Evolutionary conservation across 1,284 basidiomycete species (phyloP).

Genomic region (Cystobasidiaceae sp.): DNA sequence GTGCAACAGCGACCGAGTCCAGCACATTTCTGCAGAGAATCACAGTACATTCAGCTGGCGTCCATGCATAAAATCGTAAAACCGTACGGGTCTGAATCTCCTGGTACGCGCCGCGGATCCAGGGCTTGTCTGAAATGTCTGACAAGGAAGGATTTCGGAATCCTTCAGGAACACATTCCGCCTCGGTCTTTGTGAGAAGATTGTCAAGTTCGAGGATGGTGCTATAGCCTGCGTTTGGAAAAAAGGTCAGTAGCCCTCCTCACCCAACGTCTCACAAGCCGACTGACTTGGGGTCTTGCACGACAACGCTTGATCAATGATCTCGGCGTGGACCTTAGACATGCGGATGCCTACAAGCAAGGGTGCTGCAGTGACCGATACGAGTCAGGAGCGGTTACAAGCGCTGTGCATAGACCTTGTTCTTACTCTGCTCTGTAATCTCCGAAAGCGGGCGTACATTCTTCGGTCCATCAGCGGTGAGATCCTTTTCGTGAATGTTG

Average conservation of each 20-base stretch:
- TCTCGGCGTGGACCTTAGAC: constrained; percentile 8
- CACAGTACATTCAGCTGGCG: not conserved
- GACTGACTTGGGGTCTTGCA: constrained; percentile 15
- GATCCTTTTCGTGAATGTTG: constrained; percentile 28
- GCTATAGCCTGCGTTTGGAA: not conserved
- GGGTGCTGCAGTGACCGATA: not conserved
- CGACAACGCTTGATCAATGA: constrained; percentile 23
- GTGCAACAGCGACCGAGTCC: constrained; percentile 21
- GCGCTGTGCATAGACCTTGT: not conserved
- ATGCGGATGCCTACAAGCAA: not conserved
- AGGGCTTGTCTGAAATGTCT: constrained; percentile 18
- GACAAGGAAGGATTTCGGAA: constrained; percentile 21
- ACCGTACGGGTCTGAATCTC: not conserved
- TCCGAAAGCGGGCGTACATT: constrained; percentile 12
- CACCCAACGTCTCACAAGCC: not conserved
- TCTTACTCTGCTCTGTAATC: constrained; percentile 20
- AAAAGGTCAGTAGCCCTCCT: not conserved
- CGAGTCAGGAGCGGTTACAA: not conserved
- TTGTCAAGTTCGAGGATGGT: constrained; percentile 29
- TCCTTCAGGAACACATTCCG: constrained; percentile 13
- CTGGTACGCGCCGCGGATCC: not conserved
- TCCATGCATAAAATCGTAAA: not conserved
- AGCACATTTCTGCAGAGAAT: not conserved
- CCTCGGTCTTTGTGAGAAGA: constrained; percentile 10
- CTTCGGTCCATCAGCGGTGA: constrained; percentile 25